Evolutionary conservation across 176 grass and related monocot genomes (phyloP), one percentile per base, ranked within the genome.

Genomic region (Aegilops bicornis): DNA sequence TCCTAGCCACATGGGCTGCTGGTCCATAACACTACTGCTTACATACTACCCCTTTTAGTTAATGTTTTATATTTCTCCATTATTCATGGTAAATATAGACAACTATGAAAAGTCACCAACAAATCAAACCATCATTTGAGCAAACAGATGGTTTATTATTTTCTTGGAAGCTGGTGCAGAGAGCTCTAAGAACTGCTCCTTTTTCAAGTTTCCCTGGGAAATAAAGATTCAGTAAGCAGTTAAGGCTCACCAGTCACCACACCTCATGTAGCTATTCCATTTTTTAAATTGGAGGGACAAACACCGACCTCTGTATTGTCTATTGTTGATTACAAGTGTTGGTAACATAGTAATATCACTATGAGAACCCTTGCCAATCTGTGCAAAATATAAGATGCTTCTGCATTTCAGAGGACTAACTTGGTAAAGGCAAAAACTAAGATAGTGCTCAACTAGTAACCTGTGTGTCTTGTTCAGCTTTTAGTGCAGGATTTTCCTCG

Each of bases 321-420:
- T 97, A 83, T 92, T 94, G 73, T 97, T 97, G 88, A 97, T 97
- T 63, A 97, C 92, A 15, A 97, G 90, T 65, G 95, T 97, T 71
- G 95, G 95, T 64, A 97, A 90, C 83, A 97, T 97, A 80, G 95
- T 97, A 85, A 97, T 90, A 85, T 97, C 95, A 47, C 95, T 90
- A 52, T 86, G 92, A 72, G 90, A 86, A 32, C 90, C 88, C 74
- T 94, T 97, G 40, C 95, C 95, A 86, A 97, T 94, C 92, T 97
- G 67, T 35, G 43, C 39, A 81, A 29, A 86, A 70, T 32, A 20
- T 12, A 25, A 23, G 20, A 69, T 30, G 14, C 64, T 64, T 16
- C 20, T 84, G 78, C 20, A 76, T 45, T 36, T 23, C n/a, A n/a
- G n/a, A 73, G 2, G 74, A 50, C 35, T 17, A 76, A 6, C 52